Evolutionary conservation across 768 basidiomycete species (phyloP), one percentile per base, ranked within the genome.

Genomic region (Suillus bovinus): DNA sequence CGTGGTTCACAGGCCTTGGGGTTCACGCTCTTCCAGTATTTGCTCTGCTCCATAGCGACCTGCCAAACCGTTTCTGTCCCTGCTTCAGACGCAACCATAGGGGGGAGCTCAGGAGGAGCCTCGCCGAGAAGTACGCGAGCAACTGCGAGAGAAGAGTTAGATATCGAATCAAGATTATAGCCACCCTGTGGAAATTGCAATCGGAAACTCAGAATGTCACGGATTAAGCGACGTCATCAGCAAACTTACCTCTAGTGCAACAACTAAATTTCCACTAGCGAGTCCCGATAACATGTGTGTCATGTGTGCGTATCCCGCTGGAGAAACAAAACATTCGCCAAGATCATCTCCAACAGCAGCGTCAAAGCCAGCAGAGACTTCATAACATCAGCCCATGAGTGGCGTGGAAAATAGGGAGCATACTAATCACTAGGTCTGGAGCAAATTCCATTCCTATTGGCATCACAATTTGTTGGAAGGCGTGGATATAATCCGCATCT

Each of bases 281-380:
- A 99, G 80, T 24, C 90, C 86, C 44, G 88, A 85, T 10, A 99
- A 81, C 94, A 99, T 96, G 70, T 98, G 92, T 7, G 97, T 97
- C 96, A 99, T 99, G 69, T 99, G 97, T 0, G 94, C 94, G 73
- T 94, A 99, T 5, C 96, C 97, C 20, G 87, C 84, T 1, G 97
- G 97, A 5, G 92, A 84, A 63, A 99, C 96, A 66, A 87, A 80
- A 69, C 96, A 98, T 76, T 90, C 90, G 39, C 97, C 97, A 5
- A 99, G 82, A 41, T 88, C 86, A 69, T 99, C 97, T 4, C 97
- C 97, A 33, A 83, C 84, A 1, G 97, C 97, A 10, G 97, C 97
- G 70, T 99, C 97, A 70, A 98, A 99, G 4, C 97, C 97, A 20
- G 97, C 94, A 9, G 96, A 98, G 69, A 99, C 97, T 99, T 70